Percentiles rank a stretch among this genome's conserved stretches.
These are phyloP conservation scores for Oryza nivara DNA, from an alignment of 176 grass and related monocot species.

Conservation along the genomic window DNA sequence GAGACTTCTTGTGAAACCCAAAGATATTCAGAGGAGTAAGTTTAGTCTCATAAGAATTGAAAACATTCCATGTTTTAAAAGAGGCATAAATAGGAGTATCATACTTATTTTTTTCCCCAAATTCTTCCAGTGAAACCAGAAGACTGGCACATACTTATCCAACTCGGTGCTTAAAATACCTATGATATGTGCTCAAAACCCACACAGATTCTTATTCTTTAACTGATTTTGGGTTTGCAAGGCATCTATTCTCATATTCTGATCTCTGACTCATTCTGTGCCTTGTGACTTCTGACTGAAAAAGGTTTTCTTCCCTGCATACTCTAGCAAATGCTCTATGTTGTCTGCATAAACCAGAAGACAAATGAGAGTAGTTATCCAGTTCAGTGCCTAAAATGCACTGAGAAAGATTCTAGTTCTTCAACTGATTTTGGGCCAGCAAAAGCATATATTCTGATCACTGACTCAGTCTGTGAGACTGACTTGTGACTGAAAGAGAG, in stretches of 20 bases:
- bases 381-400: neutral
- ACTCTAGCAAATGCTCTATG: no score
- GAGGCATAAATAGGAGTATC: neutral
- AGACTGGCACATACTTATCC: neutral
- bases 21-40: neutral
- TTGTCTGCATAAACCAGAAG: no score
- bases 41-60: neutral
- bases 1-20: neutral
- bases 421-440: neutral
- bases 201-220: neutral
- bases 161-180: neutral
- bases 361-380: neutral
- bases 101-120: no score
- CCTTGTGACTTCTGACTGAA: neutral
- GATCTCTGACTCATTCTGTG: neutral
- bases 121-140: neutral
- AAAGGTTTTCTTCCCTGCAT: neutral
- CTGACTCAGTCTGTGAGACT: neutral
- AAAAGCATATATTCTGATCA: neutral
- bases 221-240: neutral
- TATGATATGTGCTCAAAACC: no score
- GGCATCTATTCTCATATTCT: neutral
- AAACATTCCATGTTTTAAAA: neutral
- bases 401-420: neutral
- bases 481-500: neutral